These are phyloP conservation scores for Cercophora samala DNA, from an alignment of 495 filamentous ascomycete species.

Conservation along the genomic window DNA sequence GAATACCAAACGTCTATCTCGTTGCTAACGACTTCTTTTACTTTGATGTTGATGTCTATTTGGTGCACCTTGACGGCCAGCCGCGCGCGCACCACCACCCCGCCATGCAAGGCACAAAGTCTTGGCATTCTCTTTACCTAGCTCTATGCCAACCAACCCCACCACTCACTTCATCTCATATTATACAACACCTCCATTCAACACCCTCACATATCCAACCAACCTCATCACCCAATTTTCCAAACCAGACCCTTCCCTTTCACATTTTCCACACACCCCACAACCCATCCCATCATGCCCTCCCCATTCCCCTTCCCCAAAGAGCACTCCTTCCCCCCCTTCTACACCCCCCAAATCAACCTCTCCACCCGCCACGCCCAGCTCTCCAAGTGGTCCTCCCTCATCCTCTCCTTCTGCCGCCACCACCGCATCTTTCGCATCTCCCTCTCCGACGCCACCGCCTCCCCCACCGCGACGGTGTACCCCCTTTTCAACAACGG, in stretches of 20 bases:
- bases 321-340: slow-evolving; percentile 65
- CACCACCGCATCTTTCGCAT: slow-evolving; percentile 71
- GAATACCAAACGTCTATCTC: neutral
- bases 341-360: slow-evolving; percentile 80
- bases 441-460: slow-evolving; percentile 49
- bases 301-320: slow-evolving; percentile 45
- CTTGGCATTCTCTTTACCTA: slow-evolving; percentile 3
- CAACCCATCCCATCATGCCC: neutral
- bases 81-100: neutral
- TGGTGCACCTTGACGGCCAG: neutral
- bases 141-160: neutral
- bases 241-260: neutral
- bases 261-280: neutral
- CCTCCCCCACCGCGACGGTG: neutral
- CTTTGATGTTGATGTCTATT: neutral
- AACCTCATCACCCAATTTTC: neutral
- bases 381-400: slow-evolving; percentile 75
- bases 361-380: slow-evolving; percentile 70
- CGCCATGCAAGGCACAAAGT: neutral
- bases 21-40: too few species aligned
- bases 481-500: slow-evolving; percentile 54
- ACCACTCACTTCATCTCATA: neutral
- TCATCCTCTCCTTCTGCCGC: slow-evolving; percentile 81
- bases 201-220: neutral
- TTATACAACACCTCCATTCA: neutral